Evolutionary conservation across 179 eudicot species (phyloP).

Genomic region (Beta lomatogona): DNA sequence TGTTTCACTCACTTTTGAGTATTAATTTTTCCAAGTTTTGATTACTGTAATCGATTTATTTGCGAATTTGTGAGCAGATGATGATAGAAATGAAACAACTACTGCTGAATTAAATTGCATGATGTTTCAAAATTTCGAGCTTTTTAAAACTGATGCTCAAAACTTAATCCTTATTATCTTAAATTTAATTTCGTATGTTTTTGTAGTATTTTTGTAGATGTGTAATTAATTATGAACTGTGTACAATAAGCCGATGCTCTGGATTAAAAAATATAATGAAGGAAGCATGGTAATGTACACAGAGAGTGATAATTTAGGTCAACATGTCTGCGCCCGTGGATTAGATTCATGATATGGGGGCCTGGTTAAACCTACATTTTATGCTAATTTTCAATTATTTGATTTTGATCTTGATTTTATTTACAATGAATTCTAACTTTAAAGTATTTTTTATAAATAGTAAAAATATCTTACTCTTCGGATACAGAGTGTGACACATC

Average conservation of each 20-base stretch:
- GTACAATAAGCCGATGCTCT: constrained; percentile 83
- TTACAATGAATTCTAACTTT: too few relatives aligned
- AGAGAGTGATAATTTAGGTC: constrained; percentile 45
- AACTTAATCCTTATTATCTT: not conserved
- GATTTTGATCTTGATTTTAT: too few relatives aligned
- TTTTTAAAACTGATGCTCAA: constrained; percentile 54
- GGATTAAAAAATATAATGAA: constrained; percentile 49
- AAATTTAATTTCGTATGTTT: too few relatives aligned
- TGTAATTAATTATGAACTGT: constrained; percentile 15
- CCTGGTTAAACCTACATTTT: constrained; percentile 62
- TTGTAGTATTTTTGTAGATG: too few relatives aligned
- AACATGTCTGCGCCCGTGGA: constrained; percentile 67
- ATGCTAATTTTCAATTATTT: not conserved
- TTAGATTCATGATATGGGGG: constrained; percentile 51
- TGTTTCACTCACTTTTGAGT: not conserved
- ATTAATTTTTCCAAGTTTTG: too few relatives aligned
- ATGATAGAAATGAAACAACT: constrained; percentile 15
- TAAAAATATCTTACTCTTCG: too few relatives aligned
- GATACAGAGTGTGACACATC: too few relatives aligned
- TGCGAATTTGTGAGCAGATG: constrained; percentile 23
- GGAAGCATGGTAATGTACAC: constrained; percentile 81
- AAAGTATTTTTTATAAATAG: too few relatives aligned
- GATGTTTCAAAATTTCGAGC: constrained; percentile 45
- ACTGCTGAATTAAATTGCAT: constrained; percentile 18
- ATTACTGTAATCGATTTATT: too few relatives aligned